phyloP scores from a whole-genome alignment of 257 asterid genomes.

The Solanum arcanum region DNA sequence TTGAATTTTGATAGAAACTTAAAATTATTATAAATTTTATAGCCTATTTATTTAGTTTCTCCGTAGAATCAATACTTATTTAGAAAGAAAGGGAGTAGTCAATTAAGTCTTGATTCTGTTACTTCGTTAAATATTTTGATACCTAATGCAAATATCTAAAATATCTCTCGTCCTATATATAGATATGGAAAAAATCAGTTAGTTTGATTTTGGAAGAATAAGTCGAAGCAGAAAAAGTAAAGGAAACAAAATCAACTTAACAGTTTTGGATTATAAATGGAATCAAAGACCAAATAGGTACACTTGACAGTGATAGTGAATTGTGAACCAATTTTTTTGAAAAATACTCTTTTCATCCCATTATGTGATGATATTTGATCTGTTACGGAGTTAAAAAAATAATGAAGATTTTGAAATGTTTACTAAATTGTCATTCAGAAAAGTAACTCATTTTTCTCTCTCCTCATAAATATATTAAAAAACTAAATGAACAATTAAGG shows the following conservation, averaged over 20 bases:
- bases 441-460: no score
- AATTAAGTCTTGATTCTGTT: no score
- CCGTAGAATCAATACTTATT: no score
- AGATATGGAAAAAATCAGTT: neutral
- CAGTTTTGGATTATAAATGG: neutral
- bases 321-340: neutral
- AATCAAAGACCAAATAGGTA: neutral
- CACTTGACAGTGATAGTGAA: neutral
- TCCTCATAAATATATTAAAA: no score
- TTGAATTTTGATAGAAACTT: no score
- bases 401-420: no score
- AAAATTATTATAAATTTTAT: no score
- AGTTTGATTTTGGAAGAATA: neutral
- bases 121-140: no score
- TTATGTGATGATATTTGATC: no score
- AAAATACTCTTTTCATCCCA: rapidly evolving
- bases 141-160: neutral
- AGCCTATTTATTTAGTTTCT: no score
- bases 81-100: no score
- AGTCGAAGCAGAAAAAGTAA: neutral
- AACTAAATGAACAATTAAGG: rapidly evolving
- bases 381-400: rapidly evolving
- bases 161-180: neutral
- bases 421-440: rapidly evolving
- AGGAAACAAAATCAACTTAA: neutral